These are phyloP conservation scores for Fennellomyces sp. DNA, from an alignment of 371 early-diverging fungal genomes.

Conservation along the genomic window DNA sequence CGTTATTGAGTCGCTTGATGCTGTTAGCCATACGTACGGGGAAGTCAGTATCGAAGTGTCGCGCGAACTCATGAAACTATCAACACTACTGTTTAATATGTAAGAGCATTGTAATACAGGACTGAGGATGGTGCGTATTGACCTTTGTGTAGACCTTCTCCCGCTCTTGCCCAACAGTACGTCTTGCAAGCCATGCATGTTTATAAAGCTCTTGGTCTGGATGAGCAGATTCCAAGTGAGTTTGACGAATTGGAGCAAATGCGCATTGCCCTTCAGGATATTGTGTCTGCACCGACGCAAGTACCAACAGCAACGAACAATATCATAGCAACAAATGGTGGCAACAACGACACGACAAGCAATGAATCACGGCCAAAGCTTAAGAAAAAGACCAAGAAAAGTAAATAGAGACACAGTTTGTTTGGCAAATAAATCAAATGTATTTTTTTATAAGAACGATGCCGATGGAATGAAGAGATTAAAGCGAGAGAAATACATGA, in stretches of 20 bases:
- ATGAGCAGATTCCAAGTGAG: conserved; percentile 4
- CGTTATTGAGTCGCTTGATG: conserved; percentile 17
- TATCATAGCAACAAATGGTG: too few species aligned
- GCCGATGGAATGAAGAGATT: conserved; percentile 4
- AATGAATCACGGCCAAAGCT: too few species aligned
- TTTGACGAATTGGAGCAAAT: conserved; percentile 3
- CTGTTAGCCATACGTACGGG: conserved; percentile 24
- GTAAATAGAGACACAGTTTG: too few species aligned
- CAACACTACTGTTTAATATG: conserved; percentile 14
- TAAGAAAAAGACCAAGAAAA: not conserved
- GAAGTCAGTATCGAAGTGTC: conserved; percentile 29
- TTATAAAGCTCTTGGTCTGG: conserved; percentile 1
- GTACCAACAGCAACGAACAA: too few species aligned
- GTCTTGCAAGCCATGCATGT: conserved; percentile 2
- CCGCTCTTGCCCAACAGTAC: not conserved
- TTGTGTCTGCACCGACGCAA: not conserved
- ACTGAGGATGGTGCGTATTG: too few species aligned
- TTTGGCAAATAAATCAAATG: not conserved
- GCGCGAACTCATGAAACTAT: conserved; percentile 35
- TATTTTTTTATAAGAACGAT: not conserved
- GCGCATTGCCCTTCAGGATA: not conserved
- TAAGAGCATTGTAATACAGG: too few species aligned
- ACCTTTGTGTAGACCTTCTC: not conserved
- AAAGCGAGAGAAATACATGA: not conserved
- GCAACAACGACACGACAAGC: too few species aligned